Base-by-base conservation (phyloP, 2,329 filamentous ascomycete species). In the Coleophoma eucalyptorum region DNA sequence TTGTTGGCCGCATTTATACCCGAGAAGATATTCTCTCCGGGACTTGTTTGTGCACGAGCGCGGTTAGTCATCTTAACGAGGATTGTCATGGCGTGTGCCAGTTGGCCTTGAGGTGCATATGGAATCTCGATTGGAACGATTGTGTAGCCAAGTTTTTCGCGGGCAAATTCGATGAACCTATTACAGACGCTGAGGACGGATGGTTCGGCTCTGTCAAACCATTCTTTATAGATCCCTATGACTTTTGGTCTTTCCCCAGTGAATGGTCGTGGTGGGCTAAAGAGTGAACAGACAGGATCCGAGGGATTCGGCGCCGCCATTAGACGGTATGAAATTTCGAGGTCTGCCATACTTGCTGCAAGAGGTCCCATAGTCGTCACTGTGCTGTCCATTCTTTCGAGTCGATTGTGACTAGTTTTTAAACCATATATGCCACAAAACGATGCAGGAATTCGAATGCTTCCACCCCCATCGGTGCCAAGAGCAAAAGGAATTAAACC, bases 391-490 rank as follows among this genome's bases (percentile, higher is more conserved):
- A 76, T 74, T 51, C 70, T 74, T 41, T 79, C 79, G 6, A 88
- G 79, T 35, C 90, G 84, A 62, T 85, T 80, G 64, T 94, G 87
- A 0, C 82, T 85, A 1, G 89, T 76, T 68, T 96, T 96, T 52
- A 96, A 76, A 2, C 90, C 90, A 67, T 87, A 96, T 18, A 90
- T 67, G 45, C 62, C 63, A 50, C 63, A 64, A 41, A 64, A 64
- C 5, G 60, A 61, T 4, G 63, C 48, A 8, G 63, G 62, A 18
- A 69, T 59, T 61, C 62, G 59, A 38, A 89, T 82, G n/a, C 82
- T 87, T 32, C 86, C 86, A 53, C 86, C 86, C 0, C 86, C 97
- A 65, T 99, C 94, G 13, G 93, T 96, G 18, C 93, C 94, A 19
- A 99, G 72, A 3, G 92, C 90, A 34, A 85, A 57, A 21, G 83